Evolutionary conservation across 2,329 filamentous ascomycete genomes (phyloP), one percentile per base, ranked within the genome.

Genomic region (Alternaria alternata): DNA sequence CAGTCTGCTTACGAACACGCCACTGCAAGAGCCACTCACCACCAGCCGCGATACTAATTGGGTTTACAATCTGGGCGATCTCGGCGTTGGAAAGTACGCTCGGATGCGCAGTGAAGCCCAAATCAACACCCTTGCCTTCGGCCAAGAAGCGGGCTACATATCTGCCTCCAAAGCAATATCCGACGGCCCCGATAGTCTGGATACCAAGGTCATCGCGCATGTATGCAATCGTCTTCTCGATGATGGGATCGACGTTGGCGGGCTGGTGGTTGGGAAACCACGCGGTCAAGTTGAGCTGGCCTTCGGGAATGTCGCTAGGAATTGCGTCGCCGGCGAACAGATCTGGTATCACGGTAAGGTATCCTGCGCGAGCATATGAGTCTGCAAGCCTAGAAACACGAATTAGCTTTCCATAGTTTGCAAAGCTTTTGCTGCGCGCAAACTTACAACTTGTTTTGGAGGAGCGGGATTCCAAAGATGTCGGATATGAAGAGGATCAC

Each of bases 121-220:
- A 88, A 43, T 89, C 81, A 65, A 93, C 49, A 5, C 68, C 67
- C 8, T 62, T 81, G 61, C 86, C 87, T 55, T 81, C 62, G 12
- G 80, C 80, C 5, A 86, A 83, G 80, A 89, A 88, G 28, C 91
- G 87, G 47, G 85, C 82, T 26, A 92, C 87, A 75, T 91, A 94
- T 86, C 91, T 91, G 56, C 85, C 90, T 47, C 90, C 90, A 66
- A 92, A 91, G 78, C 90, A 93, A 79, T 92, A 92, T 0, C 90
- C 90, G 0, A 88, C 85, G 11, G 82, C 85, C 3, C 86, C 90
- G 38, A 92, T 79, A 65, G 84, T 86, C 70, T 84, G 85, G 47
- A 85, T 65, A 3, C 64, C 64, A 16, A 74, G 80, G 75, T 93
- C 89, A 53, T 83, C 80, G 59, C 84, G 84, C 49, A 92, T 74